A percentile compares a stretch with the other conserved stretches of the same genome.
Conservation (phyloP, 352 stramenopile genomes). For the Aphanomyces euteiches region DNA sequence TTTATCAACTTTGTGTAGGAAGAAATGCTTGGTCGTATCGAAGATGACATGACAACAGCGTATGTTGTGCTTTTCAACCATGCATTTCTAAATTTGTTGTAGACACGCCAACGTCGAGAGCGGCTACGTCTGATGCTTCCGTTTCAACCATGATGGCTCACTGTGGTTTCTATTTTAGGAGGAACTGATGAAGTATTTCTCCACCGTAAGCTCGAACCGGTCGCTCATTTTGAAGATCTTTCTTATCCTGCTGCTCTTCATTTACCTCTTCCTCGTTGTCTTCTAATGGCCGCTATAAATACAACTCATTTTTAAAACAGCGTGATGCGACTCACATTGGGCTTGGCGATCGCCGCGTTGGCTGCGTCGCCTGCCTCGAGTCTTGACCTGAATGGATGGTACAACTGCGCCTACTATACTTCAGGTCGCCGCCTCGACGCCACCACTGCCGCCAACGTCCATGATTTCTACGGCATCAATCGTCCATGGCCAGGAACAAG, state of each 20-base stretch:
- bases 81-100: background rate
- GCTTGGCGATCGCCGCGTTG: background rate
- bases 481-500: background rate
- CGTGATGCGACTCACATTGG: background rate
- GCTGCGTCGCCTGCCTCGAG: background rate
- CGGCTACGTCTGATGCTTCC: constrained; percentile 36
- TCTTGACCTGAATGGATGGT: constrained; percentile 15
- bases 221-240: constrained; percentile 86
- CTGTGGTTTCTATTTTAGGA: constrained; percentile 21
- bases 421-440: background rate
- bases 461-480: background rate
- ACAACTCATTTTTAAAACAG: background rate
- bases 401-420: constrained; percentile 9
- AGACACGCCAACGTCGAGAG: constrained; percentile 75
- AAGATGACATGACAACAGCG: constrained; percentile 85
- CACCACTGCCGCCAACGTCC: background rate
- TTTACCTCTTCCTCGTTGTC: constrained; percentile 82
- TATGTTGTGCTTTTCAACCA: constrained; percentile 39
- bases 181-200: constrained; percentile 80
- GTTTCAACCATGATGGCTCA: background rate
- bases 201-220: constrained; percentile 75
- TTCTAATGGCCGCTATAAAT: constrained; percentile 40
- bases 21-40: constrained; percentile 75
- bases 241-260: constrained; percentile 70
- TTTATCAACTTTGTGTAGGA: constrained; percentile 38